Conservation (phyloP, 164 flowering plant species). For the Macadamia tetraphylla region DNA sequence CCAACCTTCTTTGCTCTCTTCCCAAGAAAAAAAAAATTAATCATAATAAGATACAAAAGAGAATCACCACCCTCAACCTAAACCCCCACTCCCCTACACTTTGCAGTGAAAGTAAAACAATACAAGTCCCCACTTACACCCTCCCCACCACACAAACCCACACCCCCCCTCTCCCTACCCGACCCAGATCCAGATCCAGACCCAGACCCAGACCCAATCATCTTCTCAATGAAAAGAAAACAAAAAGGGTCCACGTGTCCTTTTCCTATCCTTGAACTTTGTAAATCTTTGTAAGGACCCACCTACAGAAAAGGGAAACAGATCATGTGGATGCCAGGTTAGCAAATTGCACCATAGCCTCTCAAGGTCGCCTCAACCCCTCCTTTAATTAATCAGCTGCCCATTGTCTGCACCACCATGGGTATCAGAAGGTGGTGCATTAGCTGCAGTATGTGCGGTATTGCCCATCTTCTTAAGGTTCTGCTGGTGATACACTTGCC, state of each 20-base stretch:
- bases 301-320: slow-evolving; percentile 9
- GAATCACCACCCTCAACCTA: neutral
- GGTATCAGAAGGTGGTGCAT: slow-evolving; percentile 4
- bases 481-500: slow-evolving; percentile 65
- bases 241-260: slow-evolving; percentile 11
- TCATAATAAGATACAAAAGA: slow-evolving; percentile 1
- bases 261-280: slow-evolving; percentile 2
- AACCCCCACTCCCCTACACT: neutral
- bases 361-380: neutral
- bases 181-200: too few relatives aligned
- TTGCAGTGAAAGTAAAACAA: neutral
- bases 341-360: slow-evolving; percentile 5
- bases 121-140: neutral
- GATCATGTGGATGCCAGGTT: slow-evolving; percentile 15
- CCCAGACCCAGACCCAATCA: too few relatives aligned
- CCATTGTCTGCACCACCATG: slow-evolving; percentile 20
- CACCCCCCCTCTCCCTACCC: neutral
- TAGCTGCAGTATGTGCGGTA: neutral
- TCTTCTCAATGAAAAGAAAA: neutral
- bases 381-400: slow-evolving; percentile 14
- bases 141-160: too few relatives aligned
- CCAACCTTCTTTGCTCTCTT: slow-evolving; percentile 4
- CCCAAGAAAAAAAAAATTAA: neutral
- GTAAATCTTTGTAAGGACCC: slow-evolving; percentile 1
- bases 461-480: slow-evolving; percentile 41